Evolutionary conservation across 768 basidiomycete species (phyloP).

Genomic region (Termitomyces sp.): DNA sequence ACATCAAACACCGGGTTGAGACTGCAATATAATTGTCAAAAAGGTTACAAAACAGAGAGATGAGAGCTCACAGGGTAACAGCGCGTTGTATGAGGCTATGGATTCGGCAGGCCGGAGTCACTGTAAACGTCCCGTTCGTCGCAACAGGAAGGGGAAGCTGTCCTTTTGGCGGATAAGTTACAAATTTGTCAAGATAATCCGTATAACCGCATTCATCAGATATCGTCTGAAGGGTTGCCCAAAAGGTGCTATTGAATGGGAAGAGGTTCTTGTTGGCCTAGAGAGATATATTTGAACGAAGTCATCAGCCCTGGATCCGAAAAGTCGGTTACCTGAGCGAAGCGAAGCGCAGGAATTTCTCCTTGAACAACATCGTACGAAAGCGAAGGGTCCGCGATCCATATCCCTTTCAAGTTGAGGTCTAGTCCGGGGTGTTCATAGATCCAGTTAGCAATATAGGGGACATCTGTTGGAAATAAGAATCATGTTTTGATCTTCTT

Average conservation of each 20-base stretch:
- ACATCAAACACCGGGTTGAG: slow-evolving; percentile 58
- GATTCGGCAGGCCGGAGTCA: slow-evolving; percentile 40
- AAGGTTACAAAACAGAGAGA: neutral
- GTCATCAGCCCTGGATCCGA: neutral
- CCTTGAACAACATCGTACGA: slow-evolving; percentile 53
- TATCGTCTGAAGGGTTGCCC: slow-evolving; percentile 48
- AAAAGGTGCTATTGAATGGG: slow-evolving; percentile 58
- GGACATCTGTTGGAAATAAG: slow-evolving; percentile 26
- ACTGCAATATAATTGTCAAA: slow-evolving; percentile 23
- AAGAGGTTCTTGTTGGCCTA: slow-evolving; percentile 55
- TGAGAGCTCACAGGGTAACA: slow-evolving; percentile 39
- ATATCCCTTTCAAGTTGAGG: slow-evolving; percentile 56
- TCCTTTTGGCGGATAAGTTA: slow-evolving; percentile 64
- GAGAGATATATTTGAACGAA: neutral
- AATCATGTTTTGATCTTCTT: neutral
- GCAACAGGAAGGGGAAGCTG: slow-evolving; percentile 59
- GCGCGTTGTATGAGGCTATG: slow-evolving; percentile 50
- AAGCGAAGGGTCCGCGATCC: slow-evolving; percentile 53
- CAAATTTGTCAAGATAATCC: slow-evolving; percentile 56
- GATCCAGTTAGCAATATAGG: slow-evolving; percentile 69
- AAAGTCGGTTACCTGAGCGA: slow-evolving; percentile 36
- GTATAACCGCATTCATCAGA: slow-evolving; percentile 59
- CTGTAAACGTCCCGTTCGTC: slow-evolving; percentile 40
- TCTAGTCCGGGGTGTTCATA: slow-evolving; percentile 63
- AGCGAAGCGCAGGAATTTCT: slow-evolving; percentile 66